Evolutionary conservation across 257 asterid species (phyloP), one percentile per base, ranked within the genome.

Genomic region (Primulina eburnea): DNA sequence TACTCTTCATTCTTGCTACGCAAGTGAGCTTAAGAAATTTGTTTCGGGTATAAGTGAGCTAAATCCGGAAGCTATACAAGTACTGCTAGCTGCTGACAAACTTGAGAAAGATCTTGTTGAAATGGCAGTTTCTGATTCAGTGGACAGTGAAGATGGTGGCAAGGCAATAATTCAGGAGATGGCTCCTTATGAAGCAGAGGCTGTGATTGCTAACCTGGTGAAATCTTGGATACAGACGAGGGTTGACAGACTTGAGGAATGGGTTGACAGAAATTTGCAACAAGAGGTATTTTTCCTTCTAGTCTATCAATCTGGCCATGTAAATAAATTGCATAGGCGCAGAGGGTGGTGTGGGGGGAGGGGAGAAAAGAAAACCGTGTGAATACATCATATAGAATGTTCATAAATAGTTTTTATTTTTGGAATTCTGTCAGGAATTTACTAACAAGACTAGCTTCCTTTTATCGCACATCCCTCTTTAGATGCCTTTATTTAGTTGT

Each of bases 111-210:
- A 88, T 80, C 88, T 92, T 35, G 96, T 92, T 35, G 87, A 86
- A 80, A 90, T 92, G 93, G 98, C 95, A 21, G 98, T 92, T 77
- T 83, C 85, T 29, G 96, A 92, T 83, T 83, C 95, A 7, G 88
- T 80, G 60, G 97, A 90, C 72, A 90, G 98, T 75, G 98, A 90
- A 73, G 98, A 92, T 80, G 97, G 97, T 79, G 98, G 98, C 47
- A 92, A 92, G 76, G 88, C 95, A 55, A 84, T 90, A 55, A 92
- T 92, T 75, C 92, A 86, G 79, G 98, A 92, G 85, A 90, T 92
- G 96, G 70, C 84, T 82, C 98, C 98, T 67, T 92, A 84, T 40
- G 98, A 92, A 84, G 86, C 94, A 73, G 96, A 90, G 80, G 79
- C 90, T 76, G 95, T 87, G 71, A 86, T 92, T 29, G 75, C 73